Conservation (phyloP, 192 early-diverging fungal species). For the Coemansia sp. region DNA sequence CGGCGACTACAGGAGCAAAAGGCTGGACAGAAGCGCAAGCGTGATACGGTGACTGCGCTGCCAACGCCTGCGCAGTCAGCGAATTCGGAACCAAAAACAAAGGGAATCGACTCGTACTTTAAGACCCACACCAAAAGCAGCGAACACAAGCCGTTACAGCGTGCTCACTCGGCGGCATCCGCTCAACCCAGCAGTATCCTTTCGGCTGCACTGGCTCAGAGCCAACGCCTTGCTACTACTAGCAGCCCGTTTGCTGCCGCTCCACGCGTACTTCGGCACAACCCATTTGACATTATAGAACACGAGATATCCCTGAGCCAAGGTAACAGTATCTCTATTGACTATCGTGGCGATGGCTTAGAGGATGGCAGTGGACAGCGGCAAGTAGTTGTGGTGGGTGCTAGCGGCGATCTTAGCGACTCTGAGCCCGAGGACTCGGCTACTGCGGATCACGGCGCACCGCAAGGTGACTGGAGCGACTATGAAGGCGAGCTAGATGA, state of each 20-base stretch:
- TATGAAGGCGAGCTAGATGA: conserved; percentile 25
- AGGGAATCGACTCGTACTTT: conserved; percentile 17
- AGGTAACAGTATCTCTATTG: neutral
- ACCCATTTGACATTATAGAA: conserved; percentile 49
- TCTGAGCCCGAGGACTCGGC: conserved; percentile 13
- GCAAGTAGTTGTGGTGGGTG: conserved; percentile 19
- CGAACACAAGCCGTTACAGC: conserved; percentile 1
- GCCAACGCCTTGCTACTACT: neutral
- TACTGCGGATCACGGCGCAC: neutral
- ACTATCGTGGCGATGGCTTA: neutral
- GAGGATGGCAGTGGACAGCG: neutral
- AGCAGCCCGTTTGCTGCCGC: conserved; percentile 37
- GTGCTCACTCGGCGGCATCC: neutral
- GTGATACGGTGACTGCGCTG: conserved; percentile 6
- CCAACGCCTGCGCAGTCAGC: neutral
- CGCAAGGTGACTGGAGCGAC: conserved; percentile 3
- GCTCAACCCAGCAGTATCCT: neutral
- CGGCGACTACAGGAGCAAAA: conserved; percentile 23
- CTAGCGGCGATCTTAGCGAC: conserved; percentile 11
- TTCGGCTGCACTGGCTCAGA: neutral
- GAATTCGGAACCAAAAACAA: conserved; percentile 2
- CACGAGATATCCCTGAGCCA: conserved; percentile 5
- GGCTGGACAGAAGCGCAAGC: conserved; percentile 27
- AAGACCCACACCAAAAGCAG: neutral
- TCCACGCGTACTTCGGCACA: conserved; percentile 20